Conservation (phyloP, 768 basidiomycete species). For the Kondoa subrosea region DNA sequence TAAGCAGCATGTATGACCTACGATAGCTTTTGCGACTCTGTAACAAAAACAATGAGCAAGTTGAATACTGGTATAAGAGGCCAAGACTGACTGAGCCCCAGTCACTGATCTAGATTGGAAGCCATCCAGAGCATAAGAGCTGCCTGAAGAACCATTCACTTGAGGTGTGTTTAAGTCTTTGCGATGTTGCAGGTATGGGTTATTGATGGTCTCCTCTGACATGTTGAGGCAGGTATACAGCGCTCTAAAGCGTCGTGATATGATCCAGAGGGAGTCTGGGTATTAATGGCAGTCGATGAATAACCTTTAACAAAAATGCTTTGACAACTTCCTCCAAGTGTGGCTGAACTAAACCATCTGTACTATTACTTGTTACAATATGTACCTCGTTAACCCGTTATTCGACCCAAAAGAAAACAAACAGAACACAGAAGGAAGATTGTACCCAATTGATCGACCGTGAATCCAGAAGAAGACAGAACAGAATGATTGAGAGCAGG, state of each 20-base stretch:
- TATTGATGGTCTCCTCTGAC: too few relatives aligned
- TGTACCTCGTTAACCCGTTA: not conserved
- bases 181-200: not conserved
- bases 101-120: not conserved
- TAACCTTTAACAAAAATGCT: too few relatives aligned
- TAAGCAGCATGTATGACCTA: not conserved
- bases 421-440: not conserved
- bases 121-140: not conserved
- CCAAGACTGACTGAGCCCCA: not conserved
- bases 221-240: too few relatives aligned
- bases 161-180: not conserved
- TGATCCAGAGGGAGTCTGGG: too few relatives aligned
- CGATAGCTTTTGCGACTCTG: slow-evolving; percentile 1
- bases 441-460: not conserved
- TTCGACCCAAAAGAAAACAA: not conserved
- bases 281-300: too few relatives aligned
- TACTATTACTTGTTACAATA: not conserved
- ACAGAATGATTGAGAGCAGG: not conserved
- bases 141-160: not conserved
- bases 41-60: not conserved
- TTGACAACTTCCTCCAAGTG: too few relatives aligned
- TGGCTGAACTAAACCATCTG: not conserved
- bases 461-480: not conserved
- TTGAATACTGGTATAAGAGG: not conserved
- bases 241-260: too few relatives aligned